Evolutionary conservation across 139 green algal species (phyloP), one percentile per base, ranked within the genome.

Genomic region (Auxenochlorella pyrenoidosa): DNA sequence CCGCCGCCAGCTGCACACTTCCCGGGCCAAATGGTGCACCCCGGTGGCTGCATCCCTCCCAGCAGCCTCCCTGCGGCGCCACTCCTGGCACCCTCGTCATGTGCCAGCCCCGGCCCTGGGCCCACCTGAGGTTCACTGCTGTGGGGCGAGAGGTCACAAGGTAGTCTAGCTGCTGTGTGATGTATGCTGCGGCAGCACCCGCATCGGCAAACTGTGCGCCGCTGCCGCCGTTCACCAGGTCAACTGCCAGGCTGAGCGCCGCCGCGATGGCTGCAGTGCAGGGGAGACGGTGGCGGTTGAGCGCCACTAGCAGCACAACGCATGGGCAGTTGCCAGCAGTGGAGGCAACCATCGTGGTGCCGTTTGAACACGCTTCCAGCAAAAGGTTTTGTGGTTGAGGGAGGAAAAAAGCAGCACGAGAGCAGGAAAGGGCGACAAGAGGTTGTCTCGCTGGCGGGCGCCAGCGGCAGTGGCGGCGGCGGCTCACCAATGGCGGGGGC

Each of bases 111-210:
- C n/a, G n/a, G n/a, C n/a, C n/a, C n/a, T n/a, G n/a, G n/a, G n/a
- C n/a, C 47, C 54, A 63, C 54, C 54, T 86, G 51, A 99, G 90
- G 88, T 99, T 99, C 30, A 99, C 97, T 4, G 97, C 97, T 0
- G 97, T 99, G 6, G 97, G 97, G 16, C 97, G 95, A 87, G 94
- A 97, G 54, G 94, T 98, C 2, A 97, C 94, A 15, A 98, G 88
- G 82, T 96, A 97, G 43, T 94, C 92, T 58, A 98, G 88, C 41
- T 92, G 92, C 24, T 90, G 34, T 18, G 82, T 63, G 24, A 96
- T 87, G 30, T 95, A 83, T 0, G 84, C 59, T 0, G 88, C 89
- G 8, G 89, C 91, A 0, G 41, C 89, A 2, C 65, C 40, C 5
- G 91, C 87, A n/a, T 36, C 66, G 24, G 58, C 51, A 87, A 94